These are phyloP conservation scores for Neurospora pannonica DNA, from an alignment of 495 filamentous ascomycete species.

Conservation along the genomic window DNA sequence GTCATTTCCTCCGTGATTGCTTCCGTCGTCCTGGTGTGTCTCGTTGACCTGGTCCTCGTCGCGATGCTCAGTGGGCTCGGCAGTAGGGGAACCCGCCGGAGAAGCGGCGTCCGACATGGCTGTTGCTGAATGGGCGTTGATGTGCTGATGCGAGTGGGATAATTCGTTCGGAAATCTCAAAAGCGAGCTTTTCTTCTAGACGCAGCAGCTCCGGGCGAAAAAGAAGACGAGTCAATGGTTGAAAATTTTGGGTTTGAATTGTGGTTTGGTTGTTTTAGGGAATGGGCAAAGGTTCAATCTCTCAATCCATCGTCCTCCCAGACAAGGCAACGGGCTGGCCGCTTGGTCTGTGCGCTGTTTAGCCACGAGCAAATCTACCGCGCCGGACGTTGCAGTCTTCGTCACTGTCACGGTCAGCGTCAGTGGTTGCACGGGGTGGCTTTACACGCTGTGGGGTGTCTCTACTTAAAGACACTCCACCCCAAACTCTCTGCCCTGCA, in stretches of 20 bases:
- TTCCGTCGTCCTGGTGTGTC: background rate
- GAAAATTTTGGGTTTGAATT: background rate
- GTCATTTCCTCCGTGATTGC: conserved; percentile 9
- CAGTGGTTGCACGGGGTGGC: background rate
- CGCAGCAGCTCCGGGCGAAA: background rate
- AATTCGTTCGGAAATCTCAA: background rate
- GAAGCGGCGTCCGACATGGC: conserved; percentile 38
- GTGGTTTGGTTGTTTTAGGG: background rate
- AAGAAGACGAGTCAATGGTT: background rate
- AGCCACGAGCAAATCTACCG: background rate
- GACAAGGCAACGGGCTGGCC: background rate
- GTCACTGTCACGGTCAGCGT: background rate
- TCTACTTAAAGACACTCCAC: background rate
- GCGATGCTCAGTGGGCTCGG: conserved; percentile 6
- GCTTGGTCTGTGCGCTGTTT: background rate
- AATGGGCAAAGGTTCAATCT: background rate
- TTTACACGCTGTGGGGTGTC: background rate
- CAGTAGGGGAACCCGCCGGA: conserved; percentile 16
- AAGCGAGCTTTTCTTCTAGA: background rate
- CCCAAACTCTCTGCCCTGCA: background rate
- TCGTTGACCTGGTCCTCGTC: conserved; percentile 23
- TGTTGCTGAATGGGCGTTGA: background rate
- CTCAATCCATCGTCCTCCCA: background rate
- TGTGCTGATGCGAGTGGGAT: background rate
- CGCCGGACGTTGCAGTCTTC: background rate